Percentiles rank a stretch among this genome's conserved stretches.
Conservation (phyloP, 192 early-diverging fungal species). For the Gamsiella multidivaricata region DNA sequence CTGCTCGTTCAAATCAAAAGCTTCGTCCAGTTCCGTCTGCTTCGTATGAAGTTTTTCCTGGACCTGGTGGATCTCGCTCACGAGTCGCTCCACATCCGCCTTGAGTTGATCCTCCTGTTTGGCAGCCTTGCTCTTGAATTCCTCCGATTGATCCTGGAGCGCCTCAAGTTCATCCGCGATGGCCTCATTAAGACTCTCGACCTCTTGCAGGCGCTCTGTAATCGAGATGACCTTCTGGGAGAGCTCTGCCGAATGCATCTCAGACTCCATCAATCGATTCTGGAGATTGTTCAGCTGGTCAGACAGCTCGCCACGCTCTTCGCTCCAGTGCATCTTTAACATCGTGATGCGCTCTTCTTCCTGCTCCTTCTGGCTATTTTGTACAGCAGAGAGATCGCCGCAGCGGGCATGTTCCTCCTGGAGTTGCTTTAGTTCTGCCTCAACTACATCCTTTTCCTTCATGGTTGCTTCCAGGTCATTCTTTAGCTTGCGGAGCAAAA, state of each 20-base stretch:
- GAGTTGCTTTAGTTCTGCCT: constrained; percentile 16
- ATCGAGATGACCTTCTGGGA: constrained; percentile 49
- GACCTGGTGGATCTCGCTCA: constrained; percentile 35
- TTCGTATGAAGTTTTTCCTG: constrained; percentile 25
- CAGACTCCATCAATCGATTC: constrained; percentile 33
- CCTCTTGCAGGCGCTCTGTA: constrained; percentile 30
- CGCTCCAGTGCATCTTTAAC: constrained; percentile 36
- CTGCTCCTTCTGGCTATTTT: constrained; percentile 12
- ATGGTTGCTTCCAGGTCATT: constrained; percentile 39
- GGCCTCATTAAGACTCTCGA: constrained; percentile 30
- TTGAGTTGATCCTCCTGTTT: constrained; percentile 31
- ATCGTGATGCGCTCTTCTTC: constrained; percentile 35
- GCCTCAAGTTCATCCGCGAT: constrained; percentile 37
- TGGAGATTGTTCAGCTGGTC: constrained; percentile 13
- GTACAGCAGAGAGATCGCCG: constrained; percentile 1
- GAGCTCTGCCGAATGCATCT: constrained; percentile 38
- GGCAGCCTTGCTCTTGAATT: constrained; percentile 5
- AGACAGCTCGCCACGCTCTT: constrained; percentile 32
- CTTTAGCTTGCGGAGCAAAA: constrained; percentile 43
- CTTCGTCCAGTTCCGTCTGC: constrained; percentile 31
- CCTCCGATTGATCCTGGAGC: constrained; percentile 13
- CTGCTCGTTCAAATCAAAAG: constrained; percentile 37
- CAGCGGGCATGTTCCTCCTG: constrained; percentile 38
- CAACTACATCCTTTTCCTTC: constrained; percentile 32
- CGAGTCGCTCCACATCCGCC: constrained; percentile 44